Evolutionary conservation across 2,329 filamentous ascomycete genomes (phyloP), one percentile per base, ranked within the genome.

Genomic region (Penicillium capsulatum): DNA sequence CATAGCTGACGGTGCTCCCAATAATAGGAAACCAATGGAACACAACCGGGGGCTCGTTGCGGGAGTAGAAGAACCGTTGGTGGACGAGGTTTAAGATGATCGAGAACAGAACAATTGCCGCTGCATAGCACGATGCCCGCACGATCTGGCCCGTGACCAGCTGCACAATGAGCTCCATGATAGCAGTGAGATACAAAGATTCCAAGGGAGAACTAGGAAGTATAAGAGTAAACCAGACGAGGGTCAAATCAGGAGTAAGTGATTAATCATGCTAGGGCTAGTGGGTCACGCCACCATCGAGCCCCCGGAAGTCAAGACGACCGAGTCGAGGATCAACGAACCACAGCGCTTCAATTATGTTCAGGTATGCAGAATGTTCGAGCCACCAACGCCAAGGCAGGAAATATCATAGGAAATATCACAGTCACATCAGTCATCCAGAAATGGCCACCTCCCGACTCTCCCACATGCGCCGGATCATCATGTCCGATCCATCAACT

Each of bases 41-140:
- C 47, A 91, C 84, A 42, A 90, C 55, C 1, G 86, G 86, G 4
- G 85, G 85, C 61, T 86, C 83, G 59, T 86, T 84, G 40, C 80
- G 77, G 53, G 87, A 87, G 68, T 77, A 83, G 69, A 86, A 77
- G 43, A 94, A 69, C 36, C 91, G 50, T 67, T 95, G 89, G 45
- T 74, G 74, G 53, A 84, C 57, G 51, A 95, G 79, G 63, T 96
- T 94, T 69, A 88, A 59, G 42, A 83, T 57, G 38, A 95, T 75
- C n/a, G 79, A 60, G 20, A 73, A 52, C 14, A 68, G 57, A 37
- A 73, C 45, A 59, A 76, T 66, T 48, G 64, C 64, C 50, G 61
- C 55, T 47, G 70, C 42, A 28, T 51, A 54, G 34, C 39, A 36
- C 15, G 31, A 27, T 16, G 48, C 42, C 6, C 37, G 32, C 17